Evolutionary conservation across 805 yeast species (phyloP).

Genomic region (Monosporozyma siamensis): DNA sequence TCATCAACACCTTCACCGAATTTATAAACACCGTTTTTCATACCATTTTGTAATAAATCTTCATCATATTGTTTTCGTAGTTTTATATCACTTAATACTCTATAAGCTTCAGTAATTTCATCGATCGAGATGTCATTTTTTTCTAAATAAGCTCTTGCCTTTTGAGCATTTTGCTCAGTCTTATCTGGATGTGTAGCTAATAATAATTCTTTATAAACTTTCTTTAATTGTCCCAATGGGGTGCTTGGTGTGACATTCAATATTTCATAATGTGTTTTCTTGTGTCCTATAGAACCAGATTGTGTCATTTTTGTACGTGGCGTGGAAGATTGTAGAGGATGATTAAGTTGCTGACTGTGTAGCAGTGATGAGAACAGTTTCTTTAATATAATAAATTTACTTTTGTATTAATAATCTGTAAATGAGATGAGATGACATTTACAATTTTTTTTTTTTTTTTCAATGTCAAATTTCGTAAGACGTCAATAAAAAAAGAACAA

Average conservation of each 20-base stretch:
- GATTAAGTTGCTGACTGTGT: neutral
- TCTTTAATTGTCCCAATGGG: conserved; percentile 36
- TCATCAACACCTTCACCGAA: conserved; percentile 64
- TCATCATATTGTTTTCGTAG: conserved; percentile 45
- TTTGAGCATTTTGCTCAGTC: conserved; percentile 1
- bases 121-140: conserved; percentile 22
- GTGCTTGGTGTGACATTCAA: conserved; percentile 42
- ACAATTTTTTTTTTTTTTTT: neutral
- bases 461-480: too few species aligned
- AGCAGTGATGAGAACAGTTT: neutral
- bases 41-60: conserved; percentile 29
- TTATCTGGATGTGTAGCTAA: conserved; percentile 78
- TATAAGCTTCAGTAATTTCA: conserved; percentile 55
- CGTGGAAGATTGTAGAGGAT: too few species aligned
- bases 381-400: neutral
- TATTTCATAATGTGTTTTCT: conserved; percentile 42
- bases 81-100: conserved; percentile 37
- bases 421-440: neutral
- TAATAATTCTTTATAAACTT: conserved; percentile 55
- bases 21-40: conserved; percentile 29
- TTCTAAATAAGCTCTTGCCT: neutral
- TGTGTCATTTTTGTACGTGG: neutral
- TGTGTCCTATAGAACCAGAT: neutral
- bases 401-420: neutral
- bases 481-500: too few species aligned